Evolutionary conservation across 1,139 yeast genomes (phyloP).

Genomic region (Hanseniaspora uvarum): DNA sequence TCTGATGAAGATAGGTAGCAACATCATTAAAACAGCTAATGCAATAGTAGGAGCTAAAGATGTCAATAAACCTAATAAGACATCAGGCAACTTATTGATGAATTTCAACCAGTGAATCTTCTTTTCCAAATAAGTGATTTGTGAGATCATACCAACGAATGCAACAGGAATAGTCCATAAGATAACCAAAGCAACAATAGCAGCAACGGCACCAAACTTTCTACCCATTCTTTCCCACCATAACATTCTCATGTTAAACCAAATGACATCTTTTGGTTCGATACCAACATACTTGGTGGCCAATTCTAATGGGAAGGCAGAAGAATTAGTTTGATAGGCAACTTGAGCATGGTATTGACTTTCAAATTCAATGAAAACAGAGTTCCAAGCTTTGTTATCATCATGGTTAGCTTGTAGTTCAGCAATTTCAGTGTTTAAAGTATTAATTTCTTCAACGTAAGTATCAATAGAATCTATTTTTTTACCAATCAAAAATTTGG

Average conservation of each 20-base stretch:
- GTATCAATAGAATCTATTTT: constrained; percentile 78
- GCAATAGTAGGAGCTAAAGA: constrained; percentile 78
- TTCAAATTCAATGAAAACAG: constrained; percentile 79
- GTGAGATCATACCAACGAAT: constrained; percentile 85
- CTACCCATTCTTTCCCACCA: constrained; percentile 77
- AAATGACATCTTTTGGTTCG: constrained; percentile 71
- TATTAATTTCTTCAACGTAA: constrained; percentile 55
- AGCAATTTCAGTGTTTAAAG: constrained; percentile 54
- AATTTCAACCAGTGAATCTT: constrained; percentile 61
- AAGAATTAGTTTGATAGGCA: constrained; percentile 73
- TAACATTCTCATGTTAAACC: constrained; percentile 73
- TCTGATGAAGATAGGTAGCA: constrained; percentile 64
- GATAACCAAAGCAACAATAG: constrained; percentile 53
- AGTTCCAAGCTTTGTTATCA: constrained; percentile 39
- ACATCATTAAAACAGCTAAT: constrained; percentile 70
- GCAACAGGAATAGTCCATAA: constrained; percentile 96
- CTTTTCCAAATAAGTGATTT: constrained; percentile 59
- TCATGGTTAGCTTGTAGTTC: constrained; percentile 50
- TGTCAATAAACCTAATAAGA: constrained; percentile 68
- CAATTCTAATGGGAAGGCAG: constrained; percentile 54
- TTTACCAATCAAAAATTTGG: constrained; percentile 58
- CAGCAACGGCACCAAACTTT: constrained; percentile 47
- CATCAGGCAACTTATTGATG: constrained; percentile 56
- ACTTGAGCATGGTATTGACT: constrained; percentile 80
- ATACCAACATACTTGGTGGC: constrained; percentile 55